Evolutionary conservation across 2,329 filamentous ascomycete genomes (phyloP), one percentile per base, ranked within the genome.

Genomic region (Calycina marina): DNA sequence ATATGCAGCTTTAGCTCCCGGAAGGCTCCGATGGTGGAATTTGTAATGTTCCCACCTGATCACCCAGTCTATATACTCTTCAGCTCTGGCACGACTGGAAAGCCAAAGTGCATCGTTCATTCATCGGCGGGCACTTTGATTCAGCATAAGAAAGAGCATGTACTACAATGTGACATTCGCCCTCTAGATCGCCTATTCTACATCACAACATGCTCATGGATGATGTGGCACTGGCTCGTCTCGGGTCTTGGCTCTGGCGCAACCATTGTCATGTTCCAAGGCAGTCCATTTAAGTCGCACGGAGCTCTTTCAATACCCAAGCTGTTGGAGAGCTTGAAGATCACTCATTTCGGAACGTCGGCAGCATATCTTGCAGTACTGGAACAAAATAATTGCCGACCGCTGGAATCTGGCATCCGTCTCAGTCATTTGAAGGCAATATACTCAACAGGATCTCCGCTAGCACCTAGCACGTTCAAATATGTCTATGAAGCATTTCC

Each of bases 181-280:
- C 67, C 77, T 0, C 61, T 64, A 2, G 82, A 85, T 25, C 69
- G 77, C 13, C 66, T 94, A 50, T 81, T 94, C 55, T 94, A 94
- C 60, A 94, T 86, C 59, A 93, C 85, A 1, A 94, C 86, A 3
- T 85, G 79, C 8, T 92, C 84, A 0, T 94, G 86, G 90, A 96
- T 98, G 86, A 96, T 96, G 88, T 94, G 86, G 85, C 88, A 96
- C 54, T 96, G 88, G 86, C 76, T 86, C 25, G 70, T 94, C 13
- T 88, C 83, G 1, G 83, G 77, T 4, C 72, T 96, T 4, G 81
- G 86, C 6, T 76, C 73, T 17, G 88, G 88, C 32, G 71, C 81
- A 8, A 88, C 83, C 0, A 62, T 96, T 9, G 67, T 96, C 13
- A 66, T 96, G 4, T 98, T 94, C 56, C 83, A 93, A 32, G 90